Evolutionary conservation across 1,284 basidiomycete genomes (phyloP), one percentile per base, ranked within the genome.

Genomic region (Rhodofomes roseus): DNA sequence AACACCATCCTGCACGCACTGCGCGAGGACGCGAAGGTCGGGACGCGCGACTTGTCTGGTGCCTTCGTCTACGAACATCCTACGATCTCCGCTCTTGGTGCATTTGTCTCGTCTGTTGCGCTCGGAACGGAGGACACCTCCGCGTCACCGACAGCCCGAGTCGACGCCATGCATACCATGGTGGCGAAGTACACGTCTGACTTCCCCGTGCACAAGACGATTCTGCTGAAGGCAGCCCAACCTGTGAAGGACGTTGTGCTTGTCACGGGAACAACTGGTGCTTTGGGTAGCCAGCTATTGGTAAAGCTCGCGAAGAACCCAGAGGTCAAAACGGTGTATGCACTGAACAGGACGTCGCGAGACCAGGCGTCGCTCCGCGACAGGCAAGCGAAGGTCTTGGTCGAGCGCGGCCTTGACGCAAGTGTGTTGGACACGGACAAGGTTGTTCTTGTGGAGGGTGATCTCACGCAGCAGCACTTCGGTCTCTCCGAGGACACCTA

Each of bases 11-110:
- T 74, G 6, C 70, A 69, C 20, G 76, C 71, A 12, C 60, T 79
- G 22, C 71, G 73, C 14, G 60, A 68, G 22, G 55, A 65, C 14
- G 65, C 67, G 11, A 20, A 66, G 34, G 53, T 66, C 4, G 64
- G 66, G 31, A 68, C 64, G 0, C 62, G 66, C 22, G 65, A 61
- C 1, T 56, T 72, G 1, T 59, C 70, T 1, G 48, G 64, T 1
- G 71, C 68, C 60, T 69, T 77, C 57, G 74, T 78, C 18, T 78
- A 77, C 58, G 62, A 71, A 23, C 23, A 74, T 39, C 75, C 76
- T 1, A 68, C 70, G 11, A 70, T 77, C 50, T 39, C 51, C 18
- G 31, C 56, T 5, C 69, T 77, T 18, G 65, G 70, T 9, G 36
- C 29, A 11, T 72, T 68, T 54, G 52, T 74, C 39, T 65, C 62